Conservation (phyloP, 371 early-diverging fungal genomes). For the Syncephalastrum contaminatum region DNA sequence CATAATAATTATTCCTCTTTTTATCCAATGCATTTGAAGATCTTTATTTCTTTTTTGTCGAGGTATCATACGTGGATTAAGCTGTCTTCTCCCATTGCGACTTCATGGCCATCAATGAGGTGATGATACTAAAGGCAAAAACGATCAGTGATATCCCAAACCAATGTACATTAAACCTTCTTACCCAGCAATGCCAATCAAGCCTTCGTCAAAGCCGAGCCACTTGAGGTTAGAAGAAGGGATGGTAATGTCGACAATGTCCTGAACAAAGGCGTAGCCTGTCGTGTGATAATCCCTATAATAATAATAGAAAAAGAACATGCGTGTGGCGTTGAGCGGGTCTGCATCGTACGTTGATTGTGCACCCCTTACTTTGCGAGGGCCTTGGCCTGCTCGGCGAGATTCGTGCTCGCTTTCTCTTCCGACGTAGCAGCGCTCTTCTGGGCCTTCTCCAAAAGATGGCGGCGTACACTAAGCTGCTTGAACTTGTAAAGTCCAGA, state of each 20-base stretch:
- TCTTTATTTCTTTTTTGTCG: no score
- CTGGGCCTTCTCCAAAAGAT: background rate
- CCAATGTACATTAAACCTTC: background rate
- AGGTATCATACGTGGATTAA: no score
- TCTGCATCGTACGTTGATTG: background rate
- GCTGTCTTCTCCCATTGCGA: constrained; percentile 46
- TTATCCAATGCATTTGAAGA: no score
- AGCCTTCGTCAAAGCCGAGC: constrained; percentile 55
- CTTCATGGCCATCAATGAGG: constrained; percentile 48
- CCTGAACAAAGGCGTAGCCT: constrained; percentile 54
- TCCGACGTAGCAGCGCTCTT: background rate
- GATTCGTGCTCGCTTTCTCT: constrained; percentile 23
- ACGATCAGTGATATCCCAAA: background rate
- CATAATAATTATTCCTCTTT: no score
- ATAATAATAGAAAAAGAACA: background rate
- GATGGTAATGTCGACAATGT: constrained; percentile 58
- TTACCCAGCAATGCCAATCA: constrained; percentile 65
- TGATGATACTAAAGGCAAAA: constrained; percentile 35
- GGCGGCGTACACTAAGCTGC: constrained; percentile 28
- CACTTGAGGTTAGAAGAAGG: constrained; percentile 56
- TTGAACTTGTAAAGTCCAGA: constrained; percentile 61
- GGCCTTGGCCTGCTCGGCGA: constrained; percentile 30
- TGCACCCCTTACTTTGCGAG: constrained; percentile 33
- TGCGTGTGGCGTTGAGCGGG: background rate
- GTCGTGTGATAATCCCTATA: constrained; percentile 38